Conservation (phyloP, 1,284 basidiomycete genomes). For the Ustilago crameri region DNA sequence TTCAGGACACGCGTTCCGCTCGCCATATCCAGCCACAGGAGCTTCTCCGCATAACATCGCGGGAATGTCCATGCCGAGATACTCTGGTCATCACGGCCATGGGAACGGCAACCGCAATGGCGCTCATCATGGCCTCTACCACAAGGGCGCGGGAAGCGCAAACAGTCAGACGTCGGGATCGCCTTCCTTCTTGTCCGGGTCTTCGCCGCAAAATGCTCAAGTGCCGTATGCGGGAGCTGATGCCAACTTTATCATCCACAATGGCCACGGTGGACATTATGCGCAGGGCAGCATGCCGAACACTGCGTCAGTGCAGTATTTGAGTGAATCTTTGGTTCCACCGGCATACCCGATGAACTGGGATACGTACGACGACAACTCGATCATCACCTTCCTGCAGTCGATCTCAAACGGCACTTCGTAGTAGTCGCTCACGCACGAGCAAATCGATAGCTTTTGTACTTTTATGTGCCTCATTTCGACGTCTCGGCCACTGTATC, state of each 20-base stretch:
- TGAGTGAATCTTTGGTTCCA: constrained; percentile 44
- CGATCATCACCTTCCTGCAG: constrained; percentile 51
- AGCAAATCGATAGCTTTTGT: too few relatives aligned
- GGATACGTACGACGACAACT: constrained; percentile 50
- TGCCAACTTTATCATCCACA: constrained; percentile 18
- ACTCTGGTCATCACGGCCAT: constrained; percentile 12
- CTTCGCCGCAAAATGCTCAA: constrained; percentile 19
- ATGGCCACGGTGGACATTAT: constrained; percentile 13
- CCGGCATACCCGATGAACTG: constrained; percentile 50
- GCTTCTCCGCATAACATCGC: constrained; percentile 19
- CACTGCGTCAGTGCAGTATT: constrained; percentile 24
- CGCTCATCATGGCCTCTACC: constrained; percentile 24
- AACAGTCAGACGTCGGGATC: constrained; percentile 35
- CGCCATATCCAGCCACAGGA: constrained; percentile 13
- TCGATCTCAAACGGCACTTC: constrained; percentile 32
- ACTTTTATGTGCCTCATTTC: too few relatives aligned
- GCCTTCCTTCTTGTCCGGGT: constrained; percentile 26
- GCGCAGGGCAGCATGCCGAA: constrained; percentile 8
- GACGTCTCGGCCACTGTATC: too few relatives aligned
- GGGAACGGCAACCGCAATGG: not conserved
- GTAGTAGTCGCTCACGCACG: not conserved
- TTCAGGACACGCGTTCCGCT: constrained; percentile 11
- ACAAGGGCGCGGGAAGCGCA: constrained; percentile 8
- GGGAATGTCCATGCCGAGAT: constrained; percentile 15
- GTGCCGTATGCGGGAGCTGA: constrained; percentile 16